Base-by-base conservation (phyloP, 306 rosid species). In the Arachis hypogaea region DNA sequence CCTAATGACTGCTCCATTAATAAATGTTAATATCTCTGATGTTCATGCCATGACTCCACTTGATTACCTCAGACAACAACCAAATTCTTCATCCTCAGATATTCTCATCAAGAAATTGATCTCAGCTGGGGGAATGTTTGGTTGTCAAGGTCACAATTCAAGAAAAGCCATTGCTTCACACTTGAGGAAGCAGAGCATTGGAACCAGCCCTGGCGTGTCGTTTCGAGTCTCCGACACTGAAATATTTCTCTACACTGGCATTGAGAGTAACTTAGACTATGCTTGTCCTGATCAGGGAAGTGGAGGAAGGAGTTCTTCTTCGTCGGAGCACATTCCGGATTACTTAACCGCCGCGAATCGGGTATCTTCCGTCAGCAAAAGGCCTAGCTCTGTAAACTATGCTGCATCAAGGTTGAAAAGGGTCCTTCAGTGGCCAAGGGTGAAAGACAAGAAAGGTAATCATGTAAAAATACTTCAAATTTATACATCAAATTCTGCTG, bases 81-180 rank as follows among this genome's bases (percentile, higher is more conserved):
- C 96, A 0, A 81, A 63, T 16, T 89, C 96, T 7, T 85, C 90
- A 2, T 88, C 97, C 1, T 90, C 96, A 1, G 96, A 94, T 66
- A 75, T 88, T 41, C 87, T 94, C 4, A 94, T 92, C 2, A 86
- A 91, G 8, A 96, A 86, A 74, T 64, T 94, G 73, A 80, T 91
- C 66, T 94, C 97, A 9, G 99, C 97, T 2, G 99, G 99, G 6
- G 99, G 93, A 56, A 88, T 92, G 66, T 92, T 92, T 80, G 90
- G 95, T 66, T 80, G 85, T 74, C 83, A 84, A 75, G 92, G 87
- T 38, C 81, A 85, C 68, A 81, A 73, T 45, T 89, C 93, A n/a
- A 88, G 98, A 71, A 94, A 81, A 81, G 93, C 90, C 60, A 88
- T 94, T 12, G 99, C 97, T 72, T 86, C 93, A 0, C 95, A 88